Percentiles rank a stretch among this genome's conserved stretches.
phyloP scores from a whole-genome alignment of 192 early-diverging fungal species.

The Umbelopsis sp. region DNA sequence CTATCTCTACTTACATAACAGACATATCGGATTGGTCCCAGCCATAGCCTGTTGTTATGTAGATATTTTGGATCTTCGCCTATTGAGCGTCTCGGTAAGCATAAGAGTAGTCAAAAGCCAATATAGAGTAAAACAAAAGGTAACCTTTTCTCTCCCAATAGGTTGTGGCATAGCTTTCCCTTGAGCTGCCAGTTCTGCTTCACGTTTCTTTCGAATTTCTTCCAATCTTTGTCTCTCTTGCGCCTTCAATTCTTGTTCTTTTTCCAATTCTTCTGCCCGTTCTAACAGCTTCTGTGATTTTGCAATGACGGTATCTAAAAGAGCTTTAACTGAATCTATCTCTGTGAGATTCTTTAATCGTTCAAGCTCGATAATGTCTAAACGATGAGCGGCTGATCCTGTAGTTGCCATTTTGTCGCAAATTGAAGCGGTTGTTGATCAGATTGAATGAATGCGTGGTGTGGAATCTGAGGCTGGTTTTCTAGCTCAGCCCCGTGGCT shows the following conservation, averaged over 20 bases:
- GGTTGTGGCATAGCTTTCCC: conserved; percentile 21
- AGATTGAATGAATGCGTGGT: background rate
- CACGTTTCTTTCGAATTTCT: conserved; percentile 5
- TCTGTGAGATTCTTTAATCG: background rate
- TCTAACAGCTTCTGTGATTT: background rate
- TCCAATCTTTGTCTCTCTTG: conserved; percentile 11
- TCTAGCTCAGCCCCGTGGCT: too few relatives aligned
- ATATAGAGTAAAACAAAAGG: background rate
- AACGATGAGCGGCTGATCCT: background rate
- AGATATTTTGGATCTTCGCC: conserved; percentile 20
- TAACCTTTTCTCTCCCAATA: conserved; percentile 14
- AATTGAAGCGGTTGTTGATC: background rate
- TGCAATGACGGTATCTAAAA: background rate
- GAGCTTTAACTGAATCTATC: background rate
- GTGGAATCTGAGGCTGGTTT: background rate
- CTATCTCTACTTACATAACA: conserved; percentile 4
- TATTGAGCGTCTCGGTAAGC: background rate
- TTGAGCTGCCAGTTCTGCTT: conserved; percentile 11
- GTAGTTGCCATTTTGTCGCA: background rate
- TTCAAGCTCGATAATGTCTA: conserved; percentile 13
- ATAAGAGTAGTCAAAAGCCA: background rate
- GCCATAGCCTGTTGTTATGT: conserved; percentile 22
- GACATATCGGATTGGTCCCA: conserved; percentile 23
- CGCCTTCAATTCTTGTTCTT: background rate
- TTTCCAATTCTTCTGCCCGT: background rate